Conservation (phyloP, 2,329 filamentous ascomycete species). For the Shiraia sp. region DNA sequence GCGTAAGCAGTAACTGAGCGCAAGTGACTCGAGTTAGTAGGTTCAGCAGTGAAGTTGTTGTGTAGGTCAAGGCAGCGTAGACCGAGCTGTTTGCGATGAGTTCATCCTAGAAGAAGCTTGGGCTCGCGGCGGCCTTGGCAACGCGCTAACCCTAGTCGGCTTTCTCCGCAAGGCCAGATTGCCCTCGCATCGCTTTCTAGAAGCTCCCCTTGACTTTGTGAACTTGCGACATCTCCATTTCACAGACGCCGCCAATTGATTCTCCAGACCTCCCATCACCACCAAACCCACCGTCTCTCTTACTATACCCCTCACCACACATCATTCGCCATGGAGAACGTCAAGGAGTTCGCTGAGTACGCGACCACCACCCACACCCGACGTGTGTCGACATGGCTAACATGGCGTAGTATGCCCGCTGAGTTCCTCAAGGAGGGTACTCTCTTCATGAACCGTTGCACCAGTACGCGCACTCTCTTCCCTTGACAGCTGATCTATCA, state of each 20-base stretch:
- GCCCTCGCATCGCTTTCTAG: slow-evolving; percentile 22
- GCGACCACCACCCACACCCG: slow-evolving; percentile 6
- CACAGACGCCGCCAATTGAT: slow-evolving; percentile 11
- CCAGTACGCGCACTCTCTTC: slow-evolving; percentile 34
- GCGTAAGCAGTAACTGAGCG: neutral
- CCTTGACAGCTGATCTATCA: too few species aligned
- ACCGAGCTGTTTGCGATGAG: slow-evolving; percentile 16
- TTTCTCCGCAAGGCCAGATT: slow-evolving; percentile 35
- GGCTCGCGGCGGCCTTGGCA: slow-evolving; percentile 15
- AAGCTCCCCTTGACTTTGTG: slow-evolving; percentile 20
- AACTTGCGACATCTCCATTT: slow-evolving; percentile 18
- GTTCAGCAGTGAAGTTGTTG: neutral
- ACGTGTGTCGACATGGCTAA: slow-evolving; percentile 19
- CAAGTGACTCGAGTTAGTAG: neutral
- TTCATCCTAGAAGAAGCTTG: slow-evolving; percentile 11
- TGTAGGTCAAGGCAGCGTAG: slow-evolving; percentile 4
- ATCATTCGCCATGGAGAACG: slow-evolving; percentile 63
- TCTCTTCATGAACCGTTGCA: slow-evolving; percentile 55
- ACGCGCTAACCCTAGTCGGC: slow-evolving; percentile 16
- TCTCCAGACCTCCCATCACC: slow-evolving; percentile 1
- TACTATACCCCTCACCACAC: slow-evolving; percentile 2
- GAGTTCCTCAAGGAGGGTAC: slow-evolving; percentile 53
- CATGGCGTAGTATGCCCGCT: slow-evolving; percentile 39
- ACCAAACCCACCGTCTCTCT: slow-evolving; percentile 3
- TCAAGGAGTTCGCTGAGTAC: slow-evolving; percentile 70